Percentiles rank a stretch among this genome's conserved stretches.
Evolutionary conservation across 441 rosid species (phyloP).

Genomic region (Rhodomyrtus psidioides): DNA sequence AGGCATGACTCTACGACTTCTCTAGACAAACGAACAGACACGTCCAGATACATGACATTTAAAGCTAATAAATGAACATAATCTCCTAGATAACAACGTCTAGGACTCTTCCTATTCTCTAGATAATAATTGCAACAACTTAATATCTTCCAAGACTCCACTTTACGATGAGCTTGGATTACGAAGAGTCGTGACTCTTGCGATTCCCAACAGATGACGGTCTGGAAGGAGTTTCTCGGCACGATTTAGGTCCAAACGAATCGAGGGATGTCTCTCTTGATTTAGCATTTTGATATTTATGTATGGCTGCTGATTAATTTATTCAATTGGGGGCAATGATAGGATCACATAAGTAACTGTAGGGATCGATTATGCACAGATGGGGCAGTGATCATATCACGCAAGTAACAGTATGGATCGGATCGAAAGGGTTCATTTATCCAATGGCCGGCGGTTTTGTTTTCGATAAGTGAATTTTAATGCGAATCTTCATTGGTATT

Average conservation of each 20-base stretch:
- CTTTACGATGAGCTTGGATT: no score
- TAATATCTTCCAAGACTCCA: no score
- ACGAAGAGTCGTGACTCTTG: no score
- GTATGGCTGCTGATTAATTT: background rate
- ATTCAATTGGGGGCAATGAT: background rate
- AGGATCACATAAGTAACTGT: background rate
- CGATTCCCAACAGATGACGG: no score
- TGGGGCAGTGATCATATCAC: no score
- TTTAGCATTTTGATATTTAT: background rate
- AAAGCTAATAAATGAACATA: no score
- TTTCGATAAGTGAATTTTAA: background rate
- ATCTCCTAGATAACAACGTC: no score
- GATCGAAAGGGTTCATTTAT: background rate
- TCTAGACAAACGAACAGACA: no score
- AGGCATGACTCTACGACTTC: no score
- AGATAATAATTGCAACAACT: no score
- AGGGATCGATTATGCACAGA: accelerated
- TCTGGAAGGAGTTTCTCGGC: background rate
- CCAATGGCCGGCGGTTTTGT: background rate
- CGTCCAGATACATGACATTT: no score
- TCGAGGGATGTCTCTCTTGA: background rate
- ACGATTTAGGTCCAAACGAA: background rate
- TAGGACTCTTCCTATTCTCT: no score
- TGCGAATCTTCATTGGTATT: background rate
- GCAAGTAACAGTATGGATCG: background rate